phyloP scores from a whole-genome alignment of 75 land plant species.

The Cupressus sempervirens region DNA sequence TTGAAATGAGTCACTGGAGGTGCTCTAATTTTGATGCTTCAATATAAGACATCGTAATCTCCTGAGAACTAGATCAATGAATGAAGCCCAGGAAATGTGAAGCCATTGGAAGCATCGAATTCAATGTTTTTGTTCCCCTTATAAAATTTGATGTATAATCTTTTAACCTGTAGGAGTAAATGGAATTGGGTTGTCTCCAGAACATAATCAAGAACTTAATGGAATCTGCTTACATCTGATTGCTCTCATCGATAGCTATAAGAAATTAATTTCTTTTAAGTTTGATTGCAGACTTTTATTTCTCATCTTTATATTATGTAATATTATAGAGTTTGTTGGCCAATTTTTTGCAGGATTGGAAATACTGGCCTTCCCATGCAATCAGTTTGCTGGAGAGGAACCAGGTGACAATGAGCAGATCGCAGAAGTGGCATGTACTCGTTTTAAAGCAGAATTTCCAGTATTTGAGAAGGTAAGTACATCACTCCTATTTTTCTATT shows the following conservation, averaged over 20 bases:
- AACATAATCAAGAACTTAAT: too few species aligned
- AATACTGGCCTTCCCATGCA: constrained; percentile 53
- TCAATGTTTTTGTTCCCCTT: background rate
- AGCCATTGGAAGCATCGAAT: too few species aligned
- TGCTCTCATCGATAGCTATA: too few species aligned
- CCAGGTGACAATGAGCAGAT: constrained; percentile 71
- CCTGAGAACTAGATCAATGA: too few species aligned
- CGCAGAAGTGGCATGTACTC: constrained; percentile 49
- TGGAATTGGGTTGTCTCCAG: too few species aligned
- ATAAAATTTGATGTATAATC: too few species aligned
- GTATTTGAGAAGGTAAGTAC: constrained; percentile 63
- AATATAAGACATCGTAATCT: too few species aligned
- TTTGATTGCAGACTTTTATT: background rate
- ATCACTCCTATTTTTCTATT: background rate
- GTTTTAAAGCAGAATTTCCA: constrained; percentile 69
- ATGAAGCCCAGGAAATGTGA: too few species aligned
- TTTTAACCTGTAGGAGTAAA: too few species aligned
- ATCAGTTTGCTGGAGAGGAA: constrained; percentile 70
- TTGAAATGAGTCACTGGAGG: too few species aligned
- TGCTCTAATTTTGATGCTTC: background rate
- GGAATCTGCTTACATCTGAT: too few species aligned
- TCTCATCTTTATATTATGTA: background rate
- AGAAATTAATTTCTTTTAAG: too few species aligned
- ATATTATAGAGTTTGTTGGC: background rate
- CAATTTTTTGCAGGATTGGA: background rate